Evolutionary conservation across 2,329 filamentous ascomycete species (phyloP).

Genomic region (Pseudogymnoascus sp.): DNA sequence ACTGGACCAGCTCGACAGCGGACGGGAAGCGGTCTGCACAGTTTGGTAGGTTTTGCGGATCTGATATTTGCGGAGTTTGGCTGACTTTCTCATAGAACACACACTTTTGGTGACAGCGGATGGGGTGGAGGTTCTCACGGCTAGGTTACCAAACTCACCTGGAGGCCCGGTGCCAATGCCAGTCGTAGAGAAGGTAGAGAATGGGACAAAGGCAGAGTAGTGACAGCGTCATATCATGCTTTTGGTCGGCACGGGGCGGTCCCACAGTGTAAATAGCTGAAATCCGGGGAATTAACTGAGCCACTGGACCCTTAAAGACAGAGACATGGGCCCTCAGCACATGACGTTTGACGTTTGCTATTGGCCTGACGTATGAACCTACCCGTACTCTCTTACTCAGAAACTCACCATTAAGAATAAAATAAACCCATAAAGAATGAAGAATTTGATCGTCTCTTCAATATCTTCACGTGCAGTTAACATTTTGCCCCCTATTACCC

Average conservation of each 20-base stretch:
- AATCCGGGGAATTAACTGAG: neutral
- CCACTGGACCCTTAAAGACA: neutral
- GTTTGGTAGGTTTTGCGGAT: conserved; percentile 55
- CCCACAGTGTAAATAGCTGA: neutral
- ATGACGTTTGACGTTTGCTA: neutral
- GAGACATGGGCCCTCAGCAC: neutral
- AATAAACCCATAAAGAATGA: neutral
- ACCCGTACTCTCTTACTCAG: neutral
- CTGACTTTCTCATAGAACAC: conserved; percentile 49
- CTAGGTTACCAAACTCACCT: conserved; percentile 52
- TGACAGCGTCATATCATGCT: neutral
- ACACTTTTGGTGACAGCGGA: conserved; percentile 75
- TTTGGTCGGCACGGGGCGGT: neutral
- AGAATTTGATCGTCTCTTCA: neutral
- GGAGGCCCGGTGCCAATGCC: conserved; percentile 62
- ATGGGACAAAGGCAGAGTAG: conserved; percentile 15
- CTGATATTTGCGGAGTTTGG: neutral
- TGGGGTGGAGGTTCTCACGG: conserved; percentile 74
- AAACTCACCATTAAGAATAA: neutral
- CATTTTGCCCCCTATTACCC: neutral
- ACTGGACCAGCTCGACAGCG: conserved; percentile 92
- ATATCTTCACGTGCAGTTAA: neutral
- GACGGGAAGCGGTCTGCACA: conserved; percentile 88
- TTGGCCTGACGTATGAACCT: neutral
- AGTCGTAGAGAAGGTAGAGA: conserved; percentile 16